Base-by-base conservation (phyloP, 2,329 filamentous ascomycete genomes). In the Aureobasidium namibiae region DNA sequence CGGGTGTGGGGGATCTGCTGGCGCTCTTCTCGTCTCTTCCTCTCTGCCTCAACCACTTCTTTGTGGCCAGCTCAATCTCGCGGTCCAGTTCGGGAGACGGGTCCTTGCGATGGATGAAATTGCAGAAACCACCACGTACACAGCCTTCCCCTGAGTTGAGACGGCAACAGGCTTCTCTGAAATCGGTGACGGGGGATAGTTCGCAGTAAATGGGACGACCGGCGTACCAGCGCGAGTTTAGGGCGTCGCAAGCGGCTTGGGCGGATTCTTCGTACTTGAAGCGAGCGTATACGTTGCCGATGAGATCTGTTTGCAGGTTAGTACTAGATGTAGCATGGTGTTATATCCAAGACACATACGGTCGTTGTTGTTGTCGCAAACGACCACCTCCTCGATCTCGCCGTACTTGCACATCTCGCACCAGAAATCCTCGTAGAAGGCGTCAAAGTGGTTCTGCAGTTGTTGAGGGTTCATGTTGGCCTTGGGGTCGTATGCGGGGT, bases 361-460 rank as follows among this genome's bases (percentile, higher is more conserved):
- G 73, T 99, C 94, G 77, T 99, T 99, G 77, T 97, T 97, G 76
- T 99, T 99, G 78, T 99, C 94, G 77, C 94, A 99, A 2, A 99
- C 92, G 13, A 99, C 94, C 13, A 99, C 84, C 78, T 99, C 94
- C 77, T 99, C 94, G 36, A 97, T 82, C 77, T 97, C 90, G 66
- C 94, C 94, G 74, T 95, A 99, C 77, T 95, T 91, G 87, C 94
- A 97, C 80, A 99, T 90, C 83, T 99, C 94, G 78, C 92, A 97
- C 92, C 94, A 99, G 66, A 99, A 91, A 74, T 99, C 94, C 79
- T 99, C 94, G 81, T 99, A 99, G 76, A 99, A 99, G 70, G 94
- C 94, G 76, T 99, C 94, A 73, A 99, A 99, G 82, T 99, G 94
- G 79, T 96, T 96, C 77, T 96, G 92, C 73, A 97, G 87, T 80